These are phyloP conservation scores for Colletotrichum lindemuthianum DNA, from an alignment of 2,329 filamentous ascomycete genomes.

Conservation along the genomic window DNA sequence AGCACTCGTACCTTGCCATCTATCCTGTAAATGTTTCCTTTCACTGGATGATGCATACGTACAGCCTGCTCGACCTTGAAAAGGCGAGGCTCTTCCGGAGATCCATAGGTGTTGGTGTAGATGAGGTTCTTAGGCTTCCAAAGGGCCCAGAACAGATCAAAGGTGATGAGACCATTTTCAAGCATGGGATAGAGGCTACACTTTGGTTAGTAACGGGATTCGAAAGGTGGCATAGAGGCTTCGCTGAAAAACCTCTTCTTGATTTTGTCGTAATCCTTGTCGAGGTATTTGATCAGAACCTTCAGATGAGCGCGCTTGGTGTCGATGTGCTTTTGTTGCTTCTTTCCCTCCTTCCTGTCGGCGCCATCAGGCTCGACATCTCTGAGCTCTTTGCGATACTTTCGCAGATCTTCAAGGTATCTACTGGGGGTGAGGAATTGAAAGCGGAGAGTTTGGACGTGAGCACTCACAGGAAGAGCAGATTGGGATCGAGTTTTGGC, in stretches of 20 bases:
- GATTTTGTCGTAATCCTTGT: constrained; percentile 80
- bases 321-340: constrained; percentile 66
- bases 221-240: too few relatives aligned
- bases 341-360: constrained; percentile 67
- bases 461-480: constrained; percentile 68
- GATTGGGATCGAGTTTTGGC: constrained; percentile 77
- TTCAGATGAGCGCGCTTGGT: constrained; percentile 74
- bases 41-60: constrained; percentile 73
- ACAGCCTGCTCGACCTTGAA: constrained; percentile 84
- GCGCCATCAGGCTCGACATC: constrained; percentile 59
- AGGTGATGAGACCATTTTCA: constrained; percentile 85
- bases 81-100: constrained; percentile 78
- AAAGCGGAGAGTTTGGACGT: constrained; percentile 2
- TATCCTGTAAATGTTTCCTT: constrained; percentile 79
- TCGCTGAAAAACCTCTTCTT: constrained; percentile 65
- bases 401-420: constrained; percentile 81
- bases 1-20: constrained; percentile 64
- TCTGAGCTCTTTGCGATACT: constrained; percentile 72
- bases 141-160: constrained; percentile 87
- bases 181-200: constrained; percentile 80
- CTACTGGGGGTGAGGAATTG: constrained; percentile 44
- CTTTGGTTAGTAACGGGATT: background rate
- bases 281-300: constrained; percentile 78
- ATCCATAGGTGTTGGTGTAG: constrained; percentile 81
- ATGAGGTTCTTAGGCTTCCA: constrained; percentile 88